Percentiles rank a stretch among this genome's conserved stretches.
Conservation (phyloP, 2,329 filamentous ascomycete genomes). For the Cercospora sp. region DNA sequence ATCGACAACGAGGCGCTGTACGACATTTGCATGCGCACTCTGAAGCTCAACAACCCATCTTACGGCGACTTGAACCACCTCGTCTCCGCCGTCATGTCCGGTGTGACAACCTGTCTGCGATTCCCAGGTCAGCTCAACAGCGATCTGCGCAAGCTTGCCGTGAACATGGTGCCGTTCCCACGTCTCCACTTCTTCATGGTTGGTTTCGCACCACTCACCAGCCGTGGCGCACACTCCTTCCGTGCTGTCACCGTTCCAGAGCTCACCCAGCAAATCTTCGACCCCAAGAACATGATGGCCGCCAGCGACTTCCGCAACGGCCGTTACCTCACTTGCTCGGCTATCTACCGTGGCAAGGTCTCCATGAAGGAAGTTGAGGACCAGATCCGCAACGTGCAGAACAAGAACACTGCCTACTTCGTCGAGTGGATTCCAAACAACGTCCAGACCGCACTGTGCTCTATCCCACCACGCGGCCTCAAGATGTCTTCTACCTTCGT, state of each 20-base stretch:
- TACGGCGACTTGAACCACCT: conserved; percentile 99
- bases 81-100: conserved; percentile 99
- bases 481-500: conserved; percentile 99
- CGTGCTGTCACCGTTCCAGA: conserved; percentile 96
- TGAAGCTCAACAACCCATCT: conserved; percentile 97
- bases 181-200: conserved; percentile 99
- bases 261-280: conserved; percentile 99
- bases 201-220: conserved; percentile 97
- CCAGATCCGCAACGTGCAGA: conserved; percentile 99
- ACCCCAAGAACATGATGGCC: conserved; percentile 99
- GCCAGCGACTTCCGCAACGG: conserved; percentile 99
- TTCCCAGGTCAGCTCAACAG: conserved; percentile 99
- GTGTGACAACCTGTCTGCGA: conserved; percentile 96
- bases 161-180: conserved; percentile 99
- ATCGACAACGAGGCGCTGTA: conserved; percentile 99
- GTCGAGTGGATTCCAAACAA: conserved; percentile 99
- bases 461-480: conserved; percentile 93
- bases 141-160: conserved; percentile 97
- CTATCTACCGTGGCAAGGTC: conserved; percentile 99
- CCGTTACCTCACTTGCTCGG: conserved; percentile 98
- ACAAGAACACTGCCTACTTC: conserved; percentile 99
- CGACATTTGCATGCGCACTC: conserved; percentile 99
- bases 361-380: conserved; percentile 99
- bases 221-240: conserved; percentile 89
- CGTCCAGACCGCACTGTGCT: conserved; percentile 98